Evolutionary conservation across 306 rosid species (phyloP).

Genomic region (Gastrolobium bilobum): DNA sequence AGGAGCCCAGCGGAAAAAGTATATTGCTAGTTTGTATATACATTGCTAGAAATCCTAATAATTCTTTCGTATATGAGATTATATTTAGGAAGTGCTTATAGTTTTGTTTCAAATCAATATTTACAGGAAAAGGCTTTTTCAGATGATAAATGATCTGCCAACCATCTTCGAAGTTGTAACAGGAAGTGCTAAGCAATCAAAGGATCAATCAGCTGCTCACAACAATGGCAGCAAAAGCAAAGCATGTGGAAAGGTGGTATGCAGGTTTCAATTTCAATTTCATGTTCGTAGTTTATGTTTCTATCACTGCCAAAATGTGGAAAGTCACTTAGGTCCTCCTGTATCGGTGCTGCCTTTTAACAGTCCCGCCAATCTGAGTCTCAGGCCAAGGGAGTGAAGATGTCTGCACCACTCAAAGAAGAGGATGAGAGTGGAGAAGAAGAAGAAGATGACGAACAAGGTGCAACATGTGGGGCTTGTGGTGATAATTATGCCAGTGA

Average conservation of each 20-base stretch:
- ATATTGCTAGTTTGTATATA: conserved; percentile 16
- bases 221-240: conserved; percentile 79
- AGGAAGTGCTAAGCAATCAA: conserved; percentile 68
- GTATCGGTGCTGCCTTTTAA: conserved; percentile 39
- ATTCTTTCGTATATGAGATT: too few relatives aligned
- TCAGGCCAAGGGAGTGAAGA: conserved; percentile 78
- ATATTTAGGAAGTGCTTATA: too few relatives aligned
- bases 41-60: too few relatives aligned
- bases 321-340: conserved; percentile 34
- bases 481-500: too few relatives aligned
- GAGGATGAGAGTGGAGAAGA: too few relatives aligned
- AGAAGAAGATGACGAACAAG: too few relatives aligned
- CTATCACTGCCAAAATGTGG: background rate
- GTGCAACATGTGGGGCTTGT: too few relatives aligned
- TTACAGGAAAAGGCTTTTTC: conserved; percentile 71
- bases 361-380: conserved; percentile 77
- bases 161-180: conserved; percentile 86
- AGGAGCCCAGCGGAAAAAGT: background rate
- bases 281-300: background rate
- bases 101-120: conserved; percentile 45
- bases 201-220: conserved; percentile 59
- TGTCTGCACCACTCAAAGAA: conserved; percentile 77
- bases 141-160: conserved; percentile 88
- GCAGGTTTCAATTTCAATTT: conserved; percentile 11
- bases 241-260: conserved; percentile 67